Evolutionary conservation across 495 filamentous ascomycete genomes (phyloP).

Genomic region (Aspergillus coremiiformis): DNA sequence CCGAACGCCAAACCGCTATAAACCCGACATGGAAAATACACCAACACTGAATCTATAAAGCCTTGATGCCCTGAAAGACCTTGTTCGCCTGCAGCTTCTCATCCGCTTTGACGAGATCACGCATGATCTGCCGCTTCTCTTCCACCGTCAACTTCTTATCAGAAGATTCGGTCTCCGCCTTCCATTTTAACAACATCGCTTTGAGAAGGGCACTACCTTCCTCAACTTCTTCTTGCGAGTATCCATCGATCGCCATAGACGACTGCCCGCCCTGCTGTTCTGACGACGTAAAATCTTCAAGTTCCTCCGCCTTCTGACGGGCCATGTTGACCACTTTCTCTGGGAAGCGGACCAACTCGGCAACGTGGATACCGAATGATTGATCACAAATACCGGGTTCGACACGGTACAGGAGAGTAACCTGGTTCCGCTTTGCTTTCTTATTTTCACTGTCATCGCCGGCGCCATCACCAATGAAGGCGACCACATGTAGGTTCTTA

Average conservation of each 20-base stretch:
- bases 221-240: conserved; percentile 80
- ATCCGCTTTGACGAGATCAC: conserved; percentile 67
- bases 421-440: conserved; percentile 62
- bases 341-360: conserved; percentile 95
- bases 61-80: conserved; percentile 83
- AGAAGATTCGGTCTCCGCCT: conserved; percentile 63
- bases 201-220: conserved; percentile 85
- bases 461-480: conserved; percentile 68
- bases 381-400: conserved; percentile 94
- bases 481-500: conserved; percentile 90
- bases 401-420: conserved; percentile 94
- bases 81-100: conserved; percentile 68
- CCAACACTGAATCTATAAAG: conserved; percentile 46
- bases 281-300: conserved; percentile 77
- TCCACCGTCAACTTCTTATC: conserved; percentile 55
- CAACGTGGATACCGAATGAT: conserved; percentile 96
- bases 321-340: conserved; percentile 98
- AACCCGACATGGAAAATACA: neutral
- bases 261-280: conserved; percentile 54
- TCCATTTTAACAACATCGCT: conserved; percentile 80
- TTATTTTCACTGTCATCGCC: conserved; percentile 24
- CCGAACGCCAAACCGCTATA: neutral
- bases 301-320: conserved; percentile 92
- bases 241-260: conserved; percentile 39
- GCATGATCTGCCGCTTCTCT: conserved; percentile 73